Base-by-base conservation (phyloP, 495 filamentous ascomycete species). In the Lineolata rhizophorae region DNA sequence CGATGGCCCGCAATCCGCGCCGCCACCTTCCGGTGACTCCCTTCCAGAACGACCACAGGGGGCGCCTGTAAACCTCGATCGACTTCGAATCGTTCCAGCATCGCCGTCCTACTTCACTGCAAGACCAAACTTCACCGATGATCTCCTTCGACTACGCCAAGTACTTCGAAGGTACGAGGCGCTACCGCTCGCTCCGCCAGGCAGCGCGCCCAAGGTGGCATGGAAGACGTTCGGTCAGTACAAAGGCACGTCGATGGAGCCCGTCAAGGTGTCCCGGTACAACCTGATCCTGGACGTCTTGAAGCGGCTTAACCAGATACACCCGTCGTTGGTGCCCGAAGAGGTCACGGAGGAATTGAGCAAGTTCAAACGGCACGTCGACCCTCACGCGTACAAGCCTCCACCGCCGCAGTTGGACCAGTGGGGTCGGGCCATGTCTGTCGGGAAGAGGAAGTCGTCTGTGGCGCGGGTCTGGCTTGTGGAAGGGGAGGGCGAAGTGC, bases 71-170 rank as follows among this genome's bases (percentile, higher is more conserved):
- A 58, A 42, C n/a, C 42, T 49, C 17, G 33, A 35, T 45, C 47
- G 30, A 8, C 69, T 77, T 35, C 77, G 87, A 32, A 57, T 90
- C 17, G 57, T 91, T 21, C 87, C 87, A 12, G 61, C 65, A 0
- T 93, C 87, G 5, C 75, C 79, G 2, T 81, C 84, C 29, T 99
- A 95, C 56, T 99, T 95, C 62, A 84, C 81, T 38, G 74, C 71
- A 20, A 74, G 66, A 24, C 76, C 83, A 2, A 57, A 61, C 21
- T 94, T 90, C 61, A 85, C 73, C 55, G 87, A 99, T 52, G 65
- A 76, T 48, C 64, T 77, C 42, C 65, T 99, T 37, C 48, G 52
- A 2, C 62, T 99, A 10, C 65, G 80, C 41, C 48, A 62, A 6
- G 62, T 95, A 14, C 53, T 76, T 32, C 67, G 65, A 20, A 70